phyloP scores from a whole-genome alignment of 345 rosid species.

The Arabidopsis arenosa region DNA sequence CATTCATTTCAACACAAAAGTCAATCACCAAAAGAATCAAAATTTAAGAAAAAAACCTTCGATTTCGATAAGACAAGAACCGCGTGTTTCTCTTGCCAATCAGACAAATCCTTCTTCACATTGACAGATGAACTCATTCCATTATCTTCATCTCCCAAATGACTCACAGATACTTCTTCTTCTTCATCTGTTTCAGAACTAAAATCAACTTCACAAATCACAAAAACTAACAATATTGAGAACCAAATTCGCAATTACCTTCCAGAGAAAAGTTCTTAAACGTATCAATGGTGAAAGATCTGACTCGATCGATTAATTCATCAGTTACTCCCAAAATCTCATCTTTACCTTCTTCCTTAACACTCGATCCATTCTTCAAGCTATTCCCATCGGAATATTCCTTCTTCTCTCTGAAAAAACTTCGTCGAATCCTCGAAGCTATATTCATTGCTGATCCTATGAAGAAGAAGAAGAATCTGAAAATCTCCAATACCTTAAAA shows the following conservation, averaged over 20 bases:
- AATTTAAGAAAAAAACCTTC: constrained; percentile 53
- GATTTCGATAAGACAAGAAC: constrained; percentile 64
- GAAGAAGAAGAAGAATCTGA: background rate
- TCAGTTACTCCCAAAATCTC: constrained; percentile 67
- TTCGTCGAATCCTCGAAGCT: constrained; percentile 68
- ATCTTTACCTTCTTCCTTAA: constrained; percentile 38
- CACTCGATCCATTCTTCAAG: constrained; percentile 5
- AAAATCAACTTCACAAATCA: background rate
- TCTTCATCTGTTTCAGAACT: constrained; percentile 53
- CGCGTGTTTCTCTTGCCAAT: constrained; percentile 89
- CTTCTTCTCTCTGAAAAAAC: constrained; percentile 44
- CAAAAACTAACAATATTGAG: background rate
- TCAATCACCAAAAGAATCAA: background rate
- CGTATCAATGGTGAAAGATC: constrained; percentile 70
- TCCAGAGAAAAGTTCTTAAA: constrained; percentile 74
- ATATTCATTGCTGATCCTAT: constrained; percentile 49
- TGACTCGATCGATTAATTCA: constrained; percentile 61
- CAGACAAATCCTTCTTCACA: constrained; percentile 68
- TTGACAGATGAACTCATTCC: constrained; percentile 46
- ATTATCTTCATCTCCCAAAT: constrained; percentile 44
- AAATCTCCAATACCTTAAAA: background rate
- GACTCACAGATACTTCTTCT: constrained; percentile 46
- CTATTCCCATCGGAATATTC: constrained; percentile 26
- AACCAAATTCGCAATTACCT: constrained; percentile 44
- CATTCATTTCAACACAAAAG: background rate